Percentiles rank a stretch among this genome's conserved stretches.
Evolutionary conservation across 495 filamentous ascomycete genomes (phyloP).

Genomic region (Glutinoglossum americanum): DNA sequence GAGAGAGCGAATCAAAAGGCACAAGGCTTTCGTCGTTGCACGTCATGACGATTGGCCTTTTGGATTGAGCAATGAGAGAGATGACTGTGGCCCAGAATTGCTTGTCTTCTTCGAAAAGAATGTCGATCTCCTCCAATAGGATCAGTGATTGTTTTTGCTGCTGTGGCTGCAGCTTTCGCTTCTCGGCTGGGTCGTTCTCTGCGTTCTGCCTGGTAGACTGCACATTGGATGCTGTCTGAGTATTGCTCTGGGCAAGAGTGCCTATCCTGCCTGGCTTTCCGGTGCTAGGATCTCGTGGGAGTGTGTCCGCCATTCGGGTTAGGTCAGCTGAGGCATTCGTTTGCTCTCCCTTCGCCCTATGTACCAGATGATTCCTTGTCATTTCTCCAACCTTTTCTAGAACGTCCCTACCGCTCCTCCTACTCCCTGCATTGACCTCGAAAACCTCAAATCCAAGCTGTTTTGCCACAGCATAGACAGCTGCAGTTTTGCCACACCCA

Average conservation of each 20-base stretch:
- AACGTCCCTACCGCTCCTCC: constrained; percentile 75
- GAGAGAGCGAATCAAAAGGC: constrained; percentile 41
- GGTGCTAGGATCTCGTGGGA: constrained; percentile 32
- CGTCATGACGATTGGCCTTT: constrained; percentile 80
- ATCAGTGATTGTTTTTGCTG: constrained; percentile 84
- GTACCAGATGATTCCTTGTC: constrained; percentile 84
- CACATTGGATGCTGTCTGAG: neutral
- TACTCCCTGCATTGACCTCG: constrained; percentile 69
- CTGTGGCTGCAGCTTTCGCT: constrained; percentile 8
- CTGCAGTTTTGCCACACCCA: constrained; percentile 85
- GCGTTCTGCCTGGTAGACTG: neutral
- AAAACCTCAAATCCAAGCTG: constrained; percentile 90
- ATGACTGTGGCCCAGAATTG: constrained; percentile 79
- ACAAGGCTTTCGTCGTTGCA: constrained; percentile 74
- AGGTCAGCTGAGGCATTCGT: constrained; percentile 9
- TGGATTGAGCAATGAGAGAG: constrained; percentile 57
- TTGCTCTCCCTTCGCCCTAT: constrained; percentile 20
- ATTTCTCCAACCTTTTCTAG: constrained; percentile 87
- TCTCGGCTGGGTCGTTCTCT: neutral
- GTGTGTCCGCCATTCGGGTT: constrained; percentile 6
- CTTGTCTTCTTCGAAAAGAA: constrained; percentile 86
- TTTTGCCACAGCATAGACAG: constrained; percentile 83
- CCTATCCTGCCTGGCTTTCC: constrained; percentile 57
- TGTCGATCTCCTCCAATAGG: constrained; percentile 80
- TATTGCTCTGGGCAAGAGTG: constrained; percentile 50